phyloP scores from a whole-genome alignment of 768 basidiomycete species.

The Termitomyces sp. region DNA sequence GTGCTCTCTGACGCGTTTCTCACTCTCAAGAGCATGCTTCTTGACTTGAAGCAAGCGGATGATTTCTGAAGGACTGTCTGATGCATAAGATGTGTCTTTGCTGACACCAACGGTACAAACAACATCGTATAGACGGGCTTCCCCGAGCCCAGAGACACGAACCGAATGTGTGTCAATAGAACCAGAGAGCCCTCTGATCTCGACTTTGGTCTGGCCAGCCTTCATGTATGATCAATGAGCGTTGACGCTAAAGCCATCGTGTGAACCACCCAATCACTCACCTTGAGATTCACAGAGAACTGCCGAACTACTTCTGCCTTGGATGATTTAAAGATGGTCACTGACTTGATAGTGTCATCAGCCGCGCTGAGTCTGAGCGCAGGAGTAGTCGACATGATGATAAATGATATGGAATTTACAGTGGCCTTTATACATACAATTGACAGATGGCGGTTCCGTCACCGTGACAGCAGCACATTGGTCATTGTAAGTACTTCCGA shows the following conservation, averaged over 20 bases:
- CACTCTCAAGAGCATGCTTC: conserved; percentile 28
- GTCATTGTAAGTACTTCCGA: neutral
- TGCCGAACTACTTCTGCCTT: conserved; percentile 53
- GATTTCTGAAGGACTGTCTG: conserved; percentile 23
- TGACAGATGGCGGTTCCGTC: neutral
- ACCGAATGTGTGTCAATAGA: conserved; percentile 47
- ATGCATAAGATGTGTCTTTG: conserved; percentile 12
- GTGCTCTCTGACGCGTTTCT: conserved; percentile 32
- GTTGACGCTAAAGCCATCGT: neutral
- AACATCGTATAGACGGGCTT: conserved; percentile 49
- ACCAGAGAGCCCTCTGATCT: conserved; percentile 43
- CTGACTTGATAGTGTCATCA: conserved; percentile 44
- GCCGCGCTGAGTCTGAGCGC: conserved; percentile 23
- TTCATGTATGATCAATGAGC: conserved; percentile 16
- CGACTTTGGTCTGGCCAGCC: conserved; percentile 49
- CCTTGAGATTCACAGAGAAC: conserved; percentile 44
- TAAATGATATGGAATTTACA: neutral
- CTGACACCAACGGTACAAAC: conserved; percentile 34
- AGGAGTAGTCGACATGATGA: conserved; percentile 1
- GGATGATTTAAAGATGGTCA: conserved; percentile 51
- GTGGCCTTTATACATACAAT: neutral
- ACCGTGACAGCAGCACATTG: neutral
- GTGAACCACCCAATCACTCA: conserved; percentile 14
- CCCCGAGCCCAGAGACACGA: conserved; percentile 44
- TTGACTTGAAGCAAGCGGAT: conserved; percentile 31